phyloP scores from a whole-genome alignment of 2,329 filamentous ascomycete species.

The Diaporthe batatas region DNA sequence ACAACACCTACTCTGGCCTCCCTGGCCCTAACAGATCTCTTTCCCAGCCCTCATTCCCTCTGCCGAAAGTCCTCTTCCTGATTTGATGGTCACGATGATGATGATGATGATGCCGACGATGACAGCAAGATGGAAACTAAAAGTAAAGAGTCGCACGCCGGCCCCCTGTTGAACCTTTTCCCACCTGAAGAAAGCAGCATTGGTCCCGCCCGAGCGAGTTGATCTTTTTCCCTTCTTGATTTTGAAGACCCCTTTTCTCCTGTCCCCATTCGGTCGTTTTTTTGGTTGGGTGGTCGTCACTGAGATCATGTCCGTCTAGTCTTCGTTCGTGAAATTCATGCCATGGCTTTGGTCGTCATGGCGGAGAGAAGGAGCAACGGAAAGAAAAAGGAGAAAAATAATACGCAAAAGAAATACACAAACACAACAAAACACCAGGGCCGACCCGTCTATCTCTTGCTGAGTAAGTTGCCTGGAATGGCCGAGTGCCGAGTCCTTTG shows the following conservation, averaged over 20 bases:
- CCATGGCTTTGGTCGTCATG: slow-evolving; percentile 5
- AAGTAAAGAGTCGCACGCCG: slow-evolving; percentile 6
- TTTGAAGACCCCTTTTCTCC: slow-evolving; percentile 28
- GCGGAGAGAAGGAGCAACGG: background rate
- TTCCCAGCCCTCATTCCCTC: background rate
- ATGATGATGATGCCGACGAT: no score
- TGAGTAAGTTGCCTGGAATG: no score
- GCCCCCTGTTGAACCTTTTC: background rate
- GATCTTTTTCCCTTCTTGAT: slow-evolving; percentile 22
- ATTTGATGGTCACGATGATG: background rate
- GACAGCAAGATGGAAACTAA: background rate
- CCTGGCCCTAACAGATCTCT: slow-evolving; percentile 13
- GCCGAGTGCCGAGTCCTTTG: background rate
- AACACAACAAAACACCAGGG: no score
- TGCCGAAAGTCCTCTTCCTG: background rate
- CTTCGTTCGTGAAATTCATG: slow-evolving; percentile 28
- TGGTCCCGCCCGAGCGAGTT: slow-evolving; percentile 35
- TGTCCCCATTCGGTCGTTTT: background rate
- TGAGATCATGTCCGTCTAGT: slow-evolving; percentile 34
- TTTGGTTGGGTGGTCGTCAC: slow-evolving; percentile 8
- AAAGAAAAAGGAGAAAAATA: background rate
- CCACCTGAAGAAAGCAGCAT: slow-evolving; percentile 11
- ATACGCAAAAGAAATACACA: background rate
- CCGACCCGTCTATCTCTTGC: slow-evolving; percentile 10
- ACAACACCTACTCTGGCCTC: slow-evolving; percentile 3